Percentiles rank a stretch among this genome's conserved stretches.
These are phyloP conservation scores for Ustilago curta DNA, from an alignment of 1,284 basidiomycete genomes.

Conservation along the genomic window DNA sequence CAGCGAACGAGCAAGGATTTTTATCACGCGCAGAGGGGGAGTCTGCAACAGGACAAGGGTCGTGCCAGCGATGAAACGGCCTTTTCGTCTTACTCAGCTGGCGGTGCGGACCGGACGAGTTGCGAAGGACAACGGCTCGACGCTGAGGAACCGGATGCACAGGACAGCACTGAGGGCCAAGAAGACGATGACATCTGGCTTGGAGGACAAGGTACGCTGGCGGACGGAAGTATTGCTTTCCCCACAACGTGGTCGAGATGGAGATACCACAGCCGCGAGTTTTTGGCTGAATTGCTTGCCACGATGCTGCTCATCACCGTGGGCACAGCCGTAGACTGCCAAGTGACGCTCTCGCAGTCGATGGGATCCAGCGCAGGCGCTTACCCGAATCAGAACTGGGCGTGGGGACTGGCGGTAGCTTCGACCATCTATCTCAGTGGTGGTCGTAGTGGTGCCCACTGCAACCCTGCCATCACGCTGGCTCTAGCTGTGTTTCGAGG, in stretches of 20 bases:
- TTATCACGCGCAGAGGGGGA: background rate
- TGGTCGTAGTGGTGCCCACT: conserved; percentile 55
- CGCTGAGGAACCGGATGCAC: background rate
- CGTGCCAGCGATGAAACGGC: conserved; percentile 27
- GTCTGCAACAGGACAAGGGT: background rate
- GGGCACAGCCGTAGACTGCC: conserved; percentile 60
- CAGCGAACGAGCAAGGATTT: background rate
- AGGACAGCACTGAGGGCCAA: background rate
- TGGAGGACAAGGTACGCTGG: conserved; percentile 19
- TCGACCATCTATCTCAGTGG: conserved; percentile 56
- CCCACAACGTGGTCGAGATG: conserved; percentile 28
- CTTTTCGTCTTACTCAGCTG: background rate
- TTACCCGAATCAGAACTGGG: conserved; percentile 52
- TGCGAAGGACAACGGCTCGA: background rate
- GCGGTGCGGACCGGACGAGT: background rate
- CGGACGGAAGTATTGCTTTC: conserved; percentile 26
- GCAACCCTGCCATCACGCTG: conserved; percentile 72
- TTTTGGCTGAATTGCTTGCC: conserved; percentile 31
- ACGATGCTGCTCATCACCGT: conserved; percentile 54
- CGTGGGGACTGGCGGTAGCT: conserved; percentile 60
- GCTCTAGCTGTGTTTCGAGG: conserved; percentile 77
- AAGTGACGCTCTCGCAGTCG: conserved; percentile 52
- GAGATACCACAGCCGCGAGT: conserved; percentile 35
- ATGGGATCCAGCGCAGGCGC: conserved; percentile 29
- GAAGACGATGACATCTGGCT: conserved; percentile 28